Percentiles rank a stretch among this genome's conserved stretches.
Evolutionary conservation across 306 rosid genomes (phyloP).

Genomic region (Begonia loranthoides): DNA sequence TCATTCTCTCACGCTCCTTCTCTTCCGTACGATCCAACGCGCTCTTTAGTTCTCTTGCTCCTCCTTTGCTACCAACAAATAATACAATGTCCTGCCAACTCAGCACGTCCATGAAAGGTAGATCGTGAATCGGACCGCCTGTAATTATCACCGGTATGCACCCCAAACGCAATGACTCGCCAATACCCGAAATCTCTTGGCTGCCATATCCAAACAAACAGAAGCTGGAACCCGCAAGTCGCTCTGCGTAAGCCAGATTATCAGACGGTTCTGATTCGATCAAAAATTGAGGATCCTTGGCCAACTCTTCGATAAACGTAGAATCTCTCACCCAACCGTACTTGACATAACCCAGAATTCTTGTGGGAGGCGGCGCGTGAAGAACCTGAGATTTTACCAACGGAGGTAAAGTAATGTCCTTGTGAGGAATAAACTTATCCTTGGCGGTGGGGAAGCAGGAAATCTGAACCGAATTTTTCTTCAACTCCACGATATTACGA

Average conservation of each 20-base stretch:
- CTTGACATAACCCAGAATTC: constrained; percentile 18
- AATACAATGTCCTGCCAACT: constrained; percentile 56
- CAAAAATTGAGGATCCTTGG: constrained; percentile 14
- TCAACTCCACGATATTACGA: constrained; percentile 51
- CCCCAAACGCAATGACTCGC: constrained; percentile 40
- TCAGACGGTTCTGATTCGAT: constrained; percentile 25
- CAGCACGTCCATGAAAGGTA: constrained; percentile 66
- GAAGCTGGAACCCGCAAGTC: constrained; percentile 20
- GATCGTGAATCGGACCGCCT: constrained; percentile 30
- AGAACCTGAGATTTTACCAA: not conserved
- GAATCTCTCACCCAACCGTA: constrained; percentile 12
- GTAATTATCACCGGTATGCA: constrained; percentile 52
- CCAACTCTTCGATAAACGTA: constrained; percentile 11
- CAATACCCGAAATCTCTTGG: constrained; percentile 28
- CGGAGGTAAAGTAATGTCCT: constrained; percentile 48
- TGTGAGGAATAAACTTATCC: constrained; percentile 43
- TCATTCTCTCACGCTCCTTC: constrained; percentile 19
- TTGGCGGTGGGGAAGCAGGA: constrained; percentile 36
- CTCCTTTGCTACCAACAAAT: constrained; percentile 19
- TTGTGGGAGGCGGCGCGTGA: constrained; percentile 9
- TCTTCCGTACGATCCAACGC: constrained; percentile 17
- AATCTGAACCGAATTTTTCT: constrained; percentile 58
- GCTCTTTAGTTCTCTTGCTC: constrained; percentile 14
- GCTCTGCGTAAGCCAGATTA: constrained; percentile 9
- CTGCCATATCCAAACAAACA: constrained; percentile 33